Evolutionary conservation across 768 basidiomycete species (phyloP), one percentile per base, ranked within the genome.

Genomic region (Pilatotrama ljubarskyi): DNA sequence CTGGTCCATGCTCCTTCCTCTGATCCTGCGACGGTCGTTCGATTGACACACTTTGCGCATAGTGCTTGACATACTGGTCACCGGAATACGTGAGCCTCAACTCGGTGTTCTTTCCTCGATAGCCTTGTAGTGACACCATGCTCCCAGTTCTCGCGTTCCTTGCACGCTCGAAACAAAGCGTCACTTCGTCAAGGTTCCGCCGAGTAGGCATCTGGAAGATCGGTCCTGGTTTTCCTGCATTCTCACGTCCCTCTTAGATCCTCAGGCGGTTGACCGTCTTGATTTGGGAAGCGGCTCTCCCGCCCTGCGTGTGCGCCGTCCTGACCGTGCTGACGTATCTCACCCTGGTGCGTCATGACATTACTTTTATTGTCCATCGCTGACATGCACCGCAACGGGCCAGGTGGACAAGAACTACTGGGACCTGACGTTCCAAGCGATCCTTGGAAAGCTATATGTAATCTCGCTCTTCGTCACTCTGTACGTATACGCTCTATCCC

Each of bases 391-490:
- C 17, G n/a, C 2, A 20, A 18, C 1, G 25, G n/a, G 11, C 1
- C 42, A 68, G 67, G 61, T 63, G n/a, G 51, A 66, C 40, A 26
- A 53, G 17, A 59, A 65, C 20, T 66, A 64, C 37, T 72, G 71
- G 71, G 65, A 68, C 24, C 58, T 70, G 18, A 63, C 66, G 51
- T 64, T 71, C 38, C 70, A 71, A 42, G 50, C 61, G 5, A 58
- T 72, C 14, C 59, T 72, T 2, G 71, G 71, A 3, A 72, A 72
- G 52, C 58, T 72, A 36, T 72, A 72, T 55, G 68, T 70, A 0
- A 70, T 72, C 20, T 72, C 71, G 1, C 59, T 72, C 0, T 70
- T 72, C 14, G 66, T 66, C 18, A 70, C 69, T 7, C 44, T 72
- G 71, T 71, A 48, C 37, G 70, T 14, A 9, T 35, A 17, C 48